A percentile compares a stretch with the other conserved stretches of the same genome.
These are phyloP conservation scores for Isabelozyma gotoi DNA, from an alignment of 805 yeast genomes.

Conservation along the genomic window DNA sequence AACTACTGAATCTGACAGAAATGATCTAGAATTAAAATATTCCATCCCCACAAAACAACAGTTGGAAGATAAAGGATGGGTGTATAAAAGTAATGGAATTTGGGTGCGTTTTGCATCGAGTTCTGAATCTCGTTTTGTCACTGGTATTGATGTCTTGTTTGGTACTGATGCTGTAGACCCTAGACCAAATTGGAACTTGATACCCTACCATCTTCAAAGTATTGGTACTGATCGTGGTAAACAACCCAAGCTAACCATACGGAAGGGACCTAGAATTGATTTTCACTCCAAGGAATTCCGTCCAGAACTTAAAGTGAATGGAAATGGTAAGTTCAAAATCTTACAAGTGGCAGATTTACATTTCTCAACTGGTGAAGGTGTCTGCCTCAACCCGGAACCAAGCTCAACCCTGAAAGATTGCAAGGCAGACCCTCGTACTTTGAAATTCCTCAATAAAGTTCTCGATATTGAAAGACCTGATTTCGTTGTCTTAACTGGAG, in stretches of 20 bases:
- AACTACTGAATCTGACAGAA: slow-evolving; percentile 17
- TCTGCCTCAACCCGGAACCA: slow-evolving; percentile 75
- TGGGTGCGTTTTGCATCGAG: slow-evolving; percentile 59
- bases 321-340: slow-evolving; percentile 64
- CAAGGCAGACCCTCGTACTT: slow-evolving; percentile 75
- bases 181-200: slow-evolving; percentile 63
- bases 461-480: slow-evolving; percentile 81
- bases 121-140: slow-evolving; percentile 37
- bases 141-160: slow-evolving; percentile 67
- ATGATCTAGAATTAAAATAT: slow-evolving; percentile 14
- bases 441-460: slow-evolving; percentile 57
- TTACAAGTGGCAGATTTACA: slow-evolving; percentile 91
- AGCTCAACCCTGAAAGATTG: slow-evolving; percentile 50
- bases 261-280: slow-evolving; percentile 34
- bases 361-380: slow-evolving; percentile 79
- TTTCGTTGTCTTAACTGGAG: slow-evolving; percentile 85
- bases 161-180: slow-evolving; percentile 78
- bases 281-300: slow-evolving; percentile 22
- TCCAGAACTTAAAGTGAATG: slow-evolving; percentile 34
- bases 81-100: slow-evolving; percentile 44
- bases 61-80: slow-evolving; percentile 47
- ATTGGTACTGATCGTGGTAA: slow-evolving; percentile 16
- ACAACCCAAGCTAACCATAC: slow-evolving; percentile 28
- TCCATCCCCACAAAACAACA: slow-evolving; percentile 36
- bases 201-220: slow-evolving; percentile 21